Percentiles rank a stretch among this genome's conserved stretches.
These are phyloP conservation scores for Schizothecium vesticola DNA, from an alignment of 495 filamentous ascomycete species.

Conservation along the genomic window DNA sequence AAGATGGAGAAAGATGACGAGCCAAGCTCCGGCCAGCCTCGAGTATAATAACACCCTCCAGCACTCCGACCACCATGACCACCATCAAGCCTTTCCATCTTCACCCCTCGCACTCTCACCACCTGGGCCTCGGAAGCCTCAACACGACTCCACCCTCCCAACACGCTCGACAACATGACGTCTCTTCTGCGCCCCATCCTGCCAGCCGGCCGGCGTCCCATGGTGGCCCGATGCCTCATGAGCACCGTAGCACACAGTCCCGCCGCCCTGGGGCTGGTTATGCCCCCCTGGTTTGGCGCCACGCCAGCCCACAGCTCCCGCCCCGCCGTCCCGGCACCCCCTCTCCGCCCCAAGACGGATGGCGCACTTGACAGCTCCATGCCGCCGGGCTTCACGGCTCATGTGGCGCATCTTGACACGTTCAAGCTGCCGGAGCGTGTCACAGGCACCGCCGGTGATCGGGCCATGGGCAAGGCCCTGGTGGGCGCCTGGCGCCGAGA, in stretches of 20 bases:
- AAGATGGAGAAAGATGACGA: neutral
- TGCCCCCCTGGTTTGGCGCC: conserved; percentile 19
- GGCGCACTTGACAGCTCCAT: conserved; percentile 19
- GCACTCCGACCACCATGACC: neutral
- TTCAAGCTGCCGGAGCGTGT: conserved; percentile 32
- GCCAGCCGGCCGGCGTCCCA: conserved; percentile 4
- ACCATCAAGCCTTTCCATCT: neutral
- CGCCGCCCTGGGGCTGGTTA: conserved; percentile 1
- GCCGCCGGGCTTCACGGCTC: conserved; percentile 34
- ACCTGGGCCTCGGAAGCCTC: neutral
- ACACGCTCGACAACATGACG: neutral
- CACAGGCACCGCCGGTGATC: conserved; percentile 22
- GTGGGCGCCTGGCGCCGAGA: conserved; percentile 36
- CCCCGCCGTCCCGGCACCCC: neutral
- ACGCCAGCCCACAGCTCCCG: conserved; percentile 10
- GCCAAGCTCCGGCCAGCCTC: neutral
- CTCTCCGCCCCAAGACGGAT: neutral
- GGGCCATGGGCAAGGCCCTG: conserved; percentile 31
- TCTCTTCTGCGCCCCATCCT: conserved; percentile 4
- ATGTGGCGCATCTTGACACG: conserved; percentile 28
- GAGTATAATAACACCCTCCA: neutral
- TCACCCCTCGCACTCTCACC: neutral
- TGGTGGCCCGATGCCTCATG: conserved; percentile 9
- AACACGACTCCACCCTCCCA: neutral
- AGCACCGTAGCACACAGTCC: conserved; percentile 14